These are phyloP conservation scores for Physcomitrellopsis africana DNA, from an alignment of 225 moss, liverwort and hornwort genomes.

Conservation along the genomic window DNA sequence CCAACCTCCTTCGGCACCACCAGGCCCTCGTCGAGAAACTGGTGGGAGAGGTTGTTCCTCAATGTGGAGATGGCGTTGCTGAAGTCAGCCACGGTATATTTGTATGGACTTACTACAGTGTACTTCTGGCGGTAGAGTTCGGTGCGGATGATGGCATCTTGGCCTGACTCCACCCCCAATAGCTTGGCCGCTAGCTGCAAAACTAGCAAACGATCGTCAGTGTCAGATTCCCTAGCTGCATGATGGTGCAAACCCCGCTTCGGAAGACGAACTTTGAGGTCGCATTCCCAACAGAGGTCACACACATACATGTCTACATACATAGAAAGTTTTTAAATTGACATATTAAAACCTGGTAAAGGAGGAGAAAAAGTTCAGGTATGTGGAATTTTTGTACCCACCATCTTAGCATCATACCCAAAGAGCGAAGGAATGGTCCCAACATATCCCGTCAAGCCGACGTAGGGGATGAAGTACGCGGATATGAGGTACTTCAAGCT, in stretches of 20 bases:
- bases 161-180: constrained; percentile 71
- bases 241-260: too few species aligned
- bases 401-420: constrained; percentile 52
- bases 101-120: constrained; percentile 44
- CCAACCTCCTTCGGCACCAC: constrained; percentile 47
- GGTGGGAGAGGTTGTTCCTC: constrained; percentile 43
- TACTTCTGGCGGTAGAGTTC: constrained; percentile 60
- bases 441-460: constrained; percentile 76
- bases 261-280: too few species aligned
- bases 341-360: too few species aligned
- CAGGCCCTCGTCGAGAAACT: constrained; percentile 66
- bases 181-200: constrained; percentile 61
- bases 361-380: neutral
- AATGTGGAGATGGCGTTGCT: constrained; percentile 53
- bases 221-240: too few species aligned
- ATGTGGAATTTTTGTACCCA: neutral
- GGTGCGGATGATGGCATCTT: constrained; percentile 69
- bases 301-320: too few species aligned
- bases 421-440: constrained; percentile 48
- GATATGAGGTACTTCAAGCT: constrained; percentile 76
- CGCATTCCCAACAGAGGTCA: neutral
- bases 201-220: neutral
- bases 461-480: constrained; percentile 76
- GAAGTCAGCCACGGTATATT: constrained; percentile 55
- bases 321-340: too few species aligned